Conservation (phyloP, 2,329 filamentous ascomycete species). For the Nemania sp. region DNA sequence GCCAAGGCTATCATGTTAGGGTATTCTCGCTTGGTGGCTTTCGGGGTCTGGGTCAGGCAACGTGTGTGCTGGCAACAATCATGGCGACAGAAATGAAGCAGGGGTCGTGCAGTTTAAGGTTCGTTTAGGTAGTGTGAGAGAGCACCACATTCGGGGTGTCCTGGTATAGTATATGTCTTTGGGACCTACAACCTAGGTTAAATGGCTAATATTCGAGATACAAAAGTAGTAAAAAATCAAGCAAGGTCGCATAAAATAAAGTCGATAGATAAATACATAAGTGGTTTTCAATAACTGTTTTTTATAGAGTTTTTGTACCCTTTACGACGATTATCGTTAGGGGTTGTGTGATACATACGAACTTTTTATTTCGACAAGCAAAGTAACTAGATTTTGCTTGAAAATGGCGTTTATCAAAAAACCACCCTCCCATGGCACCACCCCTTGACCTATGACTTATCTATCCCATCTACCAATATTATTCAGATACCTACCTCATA, state of each 20-base stretch:
- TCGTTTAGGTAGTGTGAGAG: no score
- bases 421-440: neutral
- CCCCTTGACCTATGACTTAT: neutral
- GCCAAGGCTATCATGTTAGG: neutral
- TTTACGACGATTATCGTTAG: no score
- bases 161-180: no score
- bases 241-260: neutral
- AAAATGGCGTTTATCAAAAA: neutral
- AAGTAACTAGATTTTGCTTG: neutral
- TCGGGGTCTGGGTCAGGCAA: neutral
- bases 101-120: neutral
- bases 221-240: no score
- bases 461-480: neutral
- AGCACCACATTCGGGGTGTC: no score
- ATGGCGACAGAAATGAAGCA: neutral
- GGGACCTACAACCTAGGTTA: no score
- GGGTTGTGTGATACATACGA: no score
- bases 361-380: neutral
- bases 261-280: no score
- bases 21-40: neutral
- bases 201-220: no score
- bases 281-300: no score
- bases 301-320: no score
- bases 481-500: neutral
- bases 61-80: neutral